Base-by-base conservation (phyloP, 2,329 filamentous ascomycete genomes). In the Tolypocladium ovalisporum region DNA sequence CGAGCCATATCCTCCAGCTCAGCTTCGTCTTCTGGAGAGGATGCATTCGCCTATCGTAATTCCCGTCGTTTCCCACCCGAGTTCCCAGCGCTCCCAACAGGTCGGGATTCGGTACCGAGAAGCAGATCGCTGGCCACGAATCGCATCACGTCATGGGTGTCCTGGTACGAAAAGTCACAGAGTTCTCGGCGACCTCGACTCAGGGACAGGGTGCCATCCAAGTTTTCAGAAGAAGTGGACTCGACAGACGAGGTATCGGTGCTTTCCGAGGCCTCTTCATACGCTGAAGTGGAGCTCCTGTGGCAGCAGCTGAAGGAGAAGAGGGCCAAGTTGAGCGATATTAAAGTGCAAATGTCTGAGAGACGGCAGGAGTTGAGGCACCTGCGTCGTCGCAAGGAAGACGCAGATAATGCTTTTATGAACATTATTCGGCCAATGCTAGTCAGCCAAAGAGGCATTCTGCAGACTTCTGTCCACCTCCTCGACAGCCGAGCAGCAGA, bases 381-480 rank as follows among this genome's bases (percentile, higher is more conserved):
- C 5, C 56, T 72, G 22, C 69, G 73, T 1, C 67, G 61, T 22
- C 62, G 60, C 29, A 72, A 68, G 55, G 69, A 73, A 42, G 65
- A 69, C 32, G 67, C 71, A 7, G 74, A 76, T 54, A 75, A 75
- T 60, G 65, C 65, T 1, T 73, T 76, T 52, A 75, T 76, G 72
- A 66, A 67, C 34, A 60, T 71, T 19, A 60, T 75, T 24, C 67
- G 74, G 4, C 72, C 71, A 0, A 64, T 75, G 29, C 63, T 75
- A 4, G 63, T 73, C 24, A 67, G 62, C 52, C 65, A 64, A 24
- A 58, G 60, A 17, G 61, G 63, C 27, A 53, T 60, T 27, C 56
- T 61, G 10, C 58, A 61, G 9, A 59, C 64, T 17, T 60, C 67
- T 1, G 54, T 62, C 7, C 60, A 65, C 13, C 42, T 64, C 1